These are phyloP conservation scores for Paraphaeosphaeria sporulosa DNA, from an alignment of 2,329 filamentous ascomycete species.

Conservation along the genomic window DNA sequence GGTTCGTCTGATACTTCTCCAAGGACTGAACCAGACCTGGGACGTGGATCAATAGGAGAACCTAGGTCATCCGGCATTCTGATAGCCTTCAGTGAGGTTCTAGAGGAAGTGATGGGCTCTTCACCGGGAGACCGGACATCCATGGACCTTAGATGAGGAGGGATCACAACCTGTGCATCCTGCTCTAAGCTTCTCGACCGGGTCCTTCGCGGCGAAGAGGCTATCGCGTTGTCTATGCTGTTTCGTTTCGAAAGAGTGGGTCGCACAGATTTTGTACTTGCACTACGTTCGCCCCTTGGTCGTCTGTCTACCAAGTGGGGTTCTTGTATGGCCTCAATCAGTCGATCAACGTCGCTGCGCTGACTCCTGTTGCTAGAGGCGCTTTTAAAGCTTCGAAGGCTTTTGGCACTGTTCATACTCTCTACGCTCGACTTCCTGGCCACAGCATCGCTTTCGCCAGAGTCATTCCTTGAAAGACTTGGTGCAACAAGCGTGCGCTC, in stretches of 20 bases:
- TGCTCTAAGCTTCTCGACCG: slow-evolving; percentile 40
- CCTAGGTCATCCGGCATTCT: slow-evolving; percentile 55
- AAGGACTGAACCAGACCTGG: slow-evolving; percentile 31
- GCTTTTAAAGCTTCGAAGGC: slow-evolving; percentile 58
- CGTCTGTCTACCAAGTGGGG: slow-evolving; percentile 52
- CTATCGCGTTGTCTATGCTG: slow-evolving; percentile 26
- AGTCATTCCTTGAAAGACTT: slow-evolving; percentile 32
- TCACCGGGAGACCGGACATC: slow-evolving; percentile 55
- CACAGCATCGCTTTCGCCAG: slow-evolving; percentile 21
- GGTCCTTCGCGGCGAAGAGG: slow-evolving; percentile 18
- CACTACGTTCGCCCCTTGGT: slow-evolving; percentile 25
- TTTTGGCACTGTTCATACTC: slow-evolving; percentile 59
- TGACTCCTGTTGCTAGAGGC: slow-evolving; percentile 50
- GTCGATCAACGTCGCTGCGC: slow-evolving; percentile 71
- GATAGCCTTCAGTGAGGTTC: slow-evolving; percentile 54
- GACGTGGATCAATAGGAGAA: slow-evolving; percentile 19
- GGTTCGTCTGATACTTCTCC: slow-evolving; percentile 39
- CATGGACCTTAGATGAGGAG: slow-evolving; percentile 45
- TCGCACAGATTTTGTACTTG: slow-evolving; percentile 32
- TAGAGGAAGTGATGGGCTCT: slow-evolving; percentile 50
- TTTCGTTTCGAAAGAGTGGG: slow-evolving; percentile 37
- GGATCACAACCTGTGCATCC: slow-evolving; percentile 22
- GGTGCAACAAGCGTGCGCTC: slow-evolving; percentile 69
- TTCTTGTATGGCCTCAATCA: slow-evolving; percentile 76
- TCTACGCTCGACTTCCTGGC: slow-evolving; percentile 48